phyloP scores from a whole-genome alignment of 208 protist species.

The Leishmania mexicana region DNA sequence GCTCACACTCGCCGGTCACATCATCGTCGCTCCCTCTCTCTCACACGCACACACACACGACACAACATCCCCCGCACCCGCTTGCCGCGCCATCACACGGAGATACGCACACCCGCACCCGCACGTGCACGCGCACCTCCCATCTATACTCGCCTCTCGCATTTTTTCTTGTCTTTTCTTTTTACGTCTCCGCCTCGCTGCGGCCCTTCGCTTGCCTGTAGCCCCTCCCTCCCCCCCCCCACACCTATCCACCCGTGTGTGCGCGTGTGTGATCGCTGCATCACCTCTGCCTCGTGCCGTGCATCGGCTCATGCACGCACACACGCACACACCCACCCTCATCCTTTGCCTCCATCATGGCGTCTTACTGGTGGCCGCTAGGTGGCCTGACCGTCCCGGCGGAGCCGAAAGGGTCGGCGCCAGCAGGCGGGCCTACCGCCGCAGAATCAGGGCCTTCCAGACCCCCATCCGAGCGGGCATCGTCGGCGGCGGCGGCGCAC shows the following conservation, averaged over 20 bases:
- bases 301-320: not conserved
- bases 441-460: not conserved
- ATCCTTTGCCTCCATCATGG: conserved; percentile 8
- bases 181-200: not conserved
- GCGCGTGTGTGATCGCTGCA: not conserved
- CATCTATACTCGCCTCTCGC: not conserved
- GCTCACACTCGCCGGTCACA: not conserved
- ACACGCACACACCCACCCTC: not conserved
- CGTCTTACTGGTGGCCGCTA: conserved; percentile 36
- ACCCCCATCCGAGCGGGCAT: not conserved
- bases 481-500: not conserved
- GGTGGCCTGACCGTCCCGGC: not conserved
- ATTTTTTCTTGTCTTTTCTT: not conserved
- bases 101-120: no score
- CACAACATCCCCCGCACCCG: not conserved
- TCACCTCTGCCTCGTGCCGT: not conserved
- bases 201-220: no score
- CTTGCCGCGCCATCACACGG: not conserved
- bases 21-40: not conserved
- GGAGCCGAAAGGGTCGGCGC: not conserved
- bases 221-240: no score
- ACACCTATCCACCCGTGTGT: no score
- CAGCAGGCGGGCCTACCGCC: not conserved
- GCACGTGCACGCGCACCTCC: no score
- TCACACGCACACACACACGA: not conserved